A percentile compares a stretch with the other conserved stretches of the same genome.
Conservation (phyloP, 495 filamentous ascomycete species). For the Aspergillus heteromorphus region DNA sequence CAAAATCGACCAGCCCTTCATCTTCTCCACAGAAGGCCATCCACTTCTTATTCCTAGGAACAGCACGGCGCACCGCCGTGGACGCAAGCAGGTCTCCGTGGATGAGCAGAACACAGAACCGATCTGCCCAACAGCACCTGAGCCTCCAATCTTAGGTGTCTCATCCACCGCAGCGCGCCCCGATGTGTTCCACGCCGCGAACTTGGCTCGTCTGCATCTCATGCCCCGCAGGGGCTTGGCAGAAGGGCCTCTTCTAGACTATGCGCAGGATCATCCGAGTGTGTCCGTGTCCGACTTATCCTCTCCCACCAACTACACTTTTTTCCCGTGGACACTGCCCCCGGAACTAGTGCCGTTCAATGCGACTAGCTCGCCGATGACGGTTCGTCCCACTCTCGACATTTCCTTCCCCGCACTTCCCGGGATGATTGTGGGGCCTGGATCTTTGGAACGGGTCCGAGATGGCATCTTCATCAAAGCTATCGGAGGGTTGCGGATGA, state of each 20-base stretch:
- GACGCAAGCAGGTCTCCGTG: conserved; percentile 8
- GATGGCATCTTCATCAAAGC: conserved; percentile 77
- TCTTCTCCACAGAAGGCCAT: conserved; percentile 95
- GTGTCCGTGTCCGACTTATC: conserved; percentile 52
- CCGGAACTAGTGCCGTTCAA: conserved; percentile 64
- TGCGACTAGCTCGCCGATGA: conserved; percentile 63
- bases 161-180: conserved; percentile 75
- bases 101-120: conserved; percentile 9
- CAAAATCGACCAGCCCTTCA: conserved; percentile 74
- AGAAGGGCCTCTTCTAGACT: conserved; percentile 50
- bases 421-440: conserved; percentile 49
- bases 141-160: conserved; percentile 55
- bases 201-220: conserved; percentile 73
- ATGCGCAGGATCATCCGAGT: conserved; percentile 47
- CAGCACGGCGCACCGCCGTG: conserved; percentile 7
- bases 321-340: conserved; percentile 91
- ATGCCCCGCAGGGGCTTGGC: conserved; percentile 52
- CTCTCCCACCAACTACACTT: conserved; percentile 71
- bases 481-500: conserved; percentile 71
- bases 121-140: conserved; percentile 56
- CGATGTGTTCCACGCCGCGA: conserved; percentile 91
- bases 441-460: conserved; percentile 52
- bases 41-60: conserved; percentile 77
- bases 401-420: conserved; percentile 74
- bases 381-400: conserved; percentile 58